A percentile compares a stretch with the other conserved stretches of the same genome.
These are phyloP conservation scores for Cochlearia excelsa DNA, from an alignment of 345 rosid species.

Conservation along the genomic window DNA sequence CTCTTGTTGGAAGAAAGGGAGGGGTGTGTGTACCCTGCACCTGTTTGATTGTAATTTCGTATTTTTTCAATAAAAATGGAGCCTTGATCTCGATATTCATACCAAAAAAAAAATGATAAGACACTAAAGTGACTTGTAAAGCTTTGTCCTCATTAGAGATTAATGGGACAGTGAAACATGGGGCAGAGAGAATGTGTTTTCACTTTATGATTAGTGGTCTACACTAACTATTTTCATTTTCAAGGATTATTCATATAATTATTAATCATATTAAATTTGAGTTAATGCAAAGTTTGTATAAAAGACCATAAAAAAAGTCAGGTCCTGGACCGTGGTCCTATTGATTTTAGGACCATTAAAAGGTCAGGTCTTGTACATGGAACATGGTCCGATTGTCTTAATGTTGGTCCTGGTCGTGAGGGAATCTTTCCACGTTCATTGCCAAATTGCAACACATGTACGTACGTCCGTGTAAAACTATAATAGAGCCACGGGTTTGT, in stretches of 20 bases:
- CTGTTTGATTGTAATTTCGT: too few species aligned
- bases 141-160: slow-evolving; percentile 60
- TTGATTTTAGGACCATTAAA: too few species aligned
- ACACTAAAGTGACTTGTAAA: slow-evolving; percentile 51
- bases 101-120: slow-evolving; percentile 9
- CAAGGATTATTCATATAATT: not conserved
- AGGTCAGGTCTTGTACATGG: too few species aligned
- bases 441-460: slow-evolving; percentile 20
- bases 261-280: too few species aligned
- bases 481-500: not conserved
- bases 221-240: slow-evolving; percentile 8
- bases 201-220: not conserved
- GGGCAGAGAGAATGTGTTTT: slow-evolving; percentile 61
- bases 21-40: too few species aligned
- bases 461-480: too few species aligned
- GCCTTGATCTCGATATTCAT: too few species aligned
- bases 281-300: too few species aligned
- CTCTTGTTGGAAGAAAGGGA: too few species aligned
- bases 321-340: too few species aligned
- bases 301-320: too few species aligned
- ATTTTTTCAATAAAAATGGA: too few species aligned
- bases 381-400: not conserved
- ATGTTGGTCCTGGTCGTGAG: slow-evolving; percentile 17
- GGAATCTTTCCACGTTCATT: slow-evolving; percentile 31
- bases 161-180: slow-evolving; percentile 75